A percentile compares a stretch with the other conserved stretches of the same genome.
These are phyloP conservation scores for Thermomucor indicae-seudaticae DNA, from an alignment of 371 early-diverging fungal species.

Conservation along the genomic window DNA sequence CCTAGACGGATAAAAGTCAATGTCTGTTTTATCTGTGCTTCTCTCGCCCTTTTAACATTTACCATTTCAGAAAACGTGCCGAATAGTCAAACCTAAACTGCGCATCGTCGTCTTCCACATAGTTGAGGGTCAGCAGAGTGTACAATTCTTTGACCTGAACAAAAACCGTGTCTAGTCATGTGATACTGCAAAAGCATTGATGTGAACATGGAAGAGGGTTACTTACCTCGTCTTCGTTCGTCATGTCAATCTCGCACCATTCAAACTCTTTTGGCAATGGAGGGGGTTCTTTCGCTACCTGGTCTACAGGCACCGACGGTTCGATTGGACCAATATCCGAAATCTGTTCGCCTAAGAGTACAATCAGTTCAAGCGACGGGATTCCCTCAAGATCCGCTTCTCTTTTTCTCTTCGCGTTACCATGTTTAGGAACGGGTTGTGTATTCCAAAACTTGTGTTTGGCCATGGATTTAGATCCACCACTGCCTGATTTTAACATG, in stretches of 20 bases:
- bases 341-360: slow-evolving; percentile 57
- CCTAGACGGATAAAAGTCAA: slow-evolving; percentile 31
- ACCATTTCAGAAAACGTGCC: slow-evolving; percentile 88
- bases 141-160: slow-evolving; percentile 78
- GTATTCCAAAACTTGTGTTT: slow-evolving; percentile 95
- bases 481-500: slow-evolving; percentile 13
- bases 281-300: slow-evolving; percentile 83
- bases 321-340: slow-evolving; percentile 82
- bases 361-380: neutral
- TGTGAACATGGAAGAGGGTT: neutral
- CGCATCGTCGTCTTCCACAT: slow-evolving; percentile 94
- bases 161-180: neutral
- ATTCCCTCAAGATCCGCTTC: neutral
- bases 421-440: slow-evolving; percentile 87
- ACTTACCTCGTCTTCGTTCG: slow-evolving; percentile 67
- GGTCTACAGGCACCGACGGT: slow-evolving; percentile 64
- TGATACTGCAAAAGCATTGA: neutral
- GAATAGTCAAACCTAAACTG: slow-evolving; percentile 96
- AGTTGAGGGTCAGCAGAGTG: slow-evolving; percentile 81
- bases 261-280: slow-evolving; percentile 84
- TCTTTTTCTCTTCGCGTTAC: slow-evolving; percentile 21
- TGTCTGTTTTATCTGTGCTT: neutral
- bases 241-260: slow-evolving; percentile 83
- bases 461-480: slow-evolving; percentile 40
- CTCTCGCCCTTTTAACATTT: slow-evolving; percentile 4